Base-by-base conservation (phyloP, 1,284 basidiomycete species). In the Puccinia polysora region DNA sequence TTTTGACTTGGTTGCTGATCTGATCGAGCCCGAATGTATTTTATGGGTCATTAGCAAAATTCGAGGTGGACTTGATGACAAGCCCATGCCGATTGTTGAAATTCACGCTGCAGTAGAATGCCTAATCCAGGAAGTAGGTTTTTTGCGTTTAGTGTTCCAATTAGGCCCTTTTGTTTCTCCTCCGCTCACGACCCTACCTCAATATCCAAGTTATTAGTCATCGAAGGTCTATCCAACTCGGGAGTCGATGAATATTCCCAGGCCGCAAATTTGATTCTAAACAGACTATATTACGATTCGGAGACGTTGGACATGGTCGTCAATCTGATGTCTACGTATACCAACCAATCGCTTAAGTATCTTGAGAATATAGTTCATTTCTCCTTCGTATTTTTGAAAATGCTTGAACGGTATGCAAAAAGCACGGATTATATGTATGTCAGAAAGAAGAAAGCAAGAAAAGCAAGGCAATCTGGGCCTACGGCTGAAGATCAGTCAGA, bases 101-200 rank as follows among this genome's bases (percentile, higher is more conserved):
- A 83, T 97, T 36, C 90, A 96, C 80, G 90, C 91, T n/a, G 90
- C 90, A 53, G 86, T 95, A 76, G 89, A 94, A 77, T 94, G 91
- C 80, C 86, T 96, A 74, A 91, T 90, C 5, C 91, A 95, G 76
- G 83, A 95, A 58, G 84, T 84, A 52, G 75, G 82, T 71, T 30
- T 52, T 1, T 32, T 18, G 45, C 55, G 2, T 4, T 7, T 23
- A 0, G 20, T 25, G 14, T 56, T 73, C 20, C 65, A 60, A 10
- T 59, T 20, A 38, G 7, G 10, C n/a, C 43, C 4, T 23, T 40
- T 8, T 40, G 7, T 15, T n/a, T 14, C 10, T 56, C n/a, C 18
- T 14, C 2, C 2, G 38, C 52, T 49, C 52, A 59, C 45, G 32
- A 38, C 12, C 18, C 0, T 28, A 45, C 4, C 10, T 14, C 25